Base-by-base conservation (phyloP, 2,329 filamentous ascomycete species). In the Diaporthe ampelina region DNA sequence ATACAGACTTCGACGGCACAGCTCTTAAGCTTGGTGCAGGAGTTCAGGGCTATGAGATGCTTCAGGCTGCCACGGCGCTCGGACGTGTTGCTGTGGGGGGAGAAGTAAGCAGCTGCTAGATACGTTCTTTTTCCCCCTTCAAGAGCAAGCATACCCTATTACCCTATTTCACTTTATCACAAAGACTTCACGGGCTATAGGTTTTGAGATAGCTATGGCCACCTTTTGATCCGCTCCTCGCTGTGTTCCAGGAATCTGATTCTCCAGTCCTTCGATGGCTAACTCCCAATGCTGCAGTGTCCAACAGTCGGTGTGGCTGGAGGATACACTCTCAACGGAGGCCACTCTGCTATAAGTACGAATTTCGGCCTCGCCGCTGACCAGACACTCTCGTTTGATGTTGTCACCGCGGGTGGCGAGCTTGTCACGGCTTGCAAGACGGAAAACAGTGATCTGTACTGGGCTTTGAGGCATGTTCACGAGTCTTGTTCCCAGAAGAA, bases 1-100 rank as follows among this genome's bases (percentile, higher is more conserved):
- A 57, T 37, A 32, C 61, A n/a, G 77, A 79, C 48, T 85, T 87
- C 79, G 77, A 76, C 2, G 88, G 88, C 0, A 81, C 85, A 1
- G 89, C 89, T 0, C 84, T 91, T 76, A 91, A 88, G 79, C 81
- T 89, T 19, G 89, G 88, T 0, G 86, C 88, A 15, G 89, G 89
- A 70, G 85, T 91, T 3, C 85, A 89, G 74, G 87, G 85, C 2
- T 83, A 82, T 65, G 88, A 91, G 75, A 80, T 88, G 4, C 88
- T 90, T 75, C 84, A 85, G 37, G 85, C 84, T 58, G 88, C 86
- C 2, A 79, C 85, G 13, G 81, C 84, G 21, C 79, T 85, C 37
- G 86, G 86, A 0, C 82, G 87, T 72, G 63, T 82, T 76, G 78
- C 65, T 75, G 79, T 59, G 70, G 32, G 48, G 3, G 75, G 73